Base-by-base conservation (phyloP, 257 asterid genomes). In the Paraleonurus japonicus region DNA sequence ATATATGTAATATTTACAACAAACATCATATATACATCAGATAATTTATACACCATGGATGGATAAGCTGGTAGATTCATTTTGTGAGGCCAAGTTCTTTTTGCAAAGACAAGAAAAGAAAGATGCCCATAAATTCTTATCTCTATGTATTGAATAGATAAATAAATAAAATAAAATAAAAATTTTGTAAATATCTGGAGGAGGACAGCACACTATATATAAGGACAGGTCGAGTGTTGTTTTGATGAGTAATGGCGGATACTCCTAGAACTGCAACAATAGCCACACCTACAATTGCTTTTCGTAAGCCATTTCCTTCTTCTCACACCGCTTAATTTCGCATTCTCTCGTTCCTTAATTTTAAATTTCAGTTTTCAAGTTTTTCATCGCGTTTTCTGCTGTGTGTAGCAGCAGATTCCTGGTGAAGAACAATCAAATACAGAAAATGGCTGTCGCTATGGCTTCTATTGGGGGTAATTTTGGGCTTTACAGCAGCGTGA, bases 371-470 rank as follows among this genome's bases (percentile, higher is more conserved):
- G 30, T 60, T 30, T 72, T 67, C 7, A 37, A 35, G 48, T 66
- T 45, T 70, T 47, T 60, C 70, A 65, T 51, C 62, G 51, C 41
- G n/a, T 61, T 16, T 17, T 57, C 12, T 67, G 75, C 32, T 75
- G 60, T 20, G 28, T 53, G 22, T 53, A 45, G 51, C 58, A 74
- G 63, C 61, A 54, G 60, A 5, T 62, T 24, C 4, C 27, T 19
- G 19, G 10, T 43, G 47, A 23, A 24, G 47, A 53, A 19, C 60
- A 19, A 8, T 20, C 27, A 1, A 20, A 22, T 57, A 35, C 22
- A 35, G 75, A 39, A 70, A 81, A 89, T 90, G 97, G 90, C 89
- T 73, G 88, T 85, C 78, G 86, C 96, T 74, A 89, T 90, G 96
- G 96, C 94, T 80, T 93, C 92, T 26, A 78, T 78, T 67, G 93